Conservation (phyloP, 768 basidiomycete species). For the Serendipita sp. region DNA sequence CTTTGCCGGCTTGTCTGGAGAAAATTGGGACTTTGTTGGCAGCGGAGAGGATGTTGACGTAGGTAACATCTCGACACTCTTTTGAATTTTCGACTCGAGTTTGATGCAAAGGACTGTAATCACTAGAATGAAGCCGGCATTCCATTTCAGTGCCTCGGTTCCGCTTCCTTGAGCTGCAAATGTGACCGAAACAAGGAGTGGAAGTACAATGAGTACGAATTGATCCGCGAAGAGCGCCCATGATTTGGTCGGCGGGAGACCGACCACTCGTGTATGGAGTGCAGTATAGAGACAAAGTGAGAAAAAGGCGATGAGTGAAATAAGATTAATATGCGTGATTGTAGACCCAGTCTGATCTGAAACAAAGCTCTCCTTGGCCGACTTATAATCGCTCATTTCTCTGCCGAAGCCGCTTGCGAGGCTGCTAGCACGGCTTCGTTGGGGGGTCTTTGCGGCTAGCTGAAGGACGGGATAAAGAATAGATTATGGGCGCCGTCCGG, state of each 20-base stretch:
- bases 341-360: conserved; percentile 56
- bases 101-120: neutral
- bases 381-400: conserved; percentile 35
- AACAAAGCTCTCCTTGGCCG: conserved; percentile 68
- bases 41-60: neutral
- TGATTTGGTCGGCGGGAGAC: conserved; percentile 20
- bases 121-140: neutral
- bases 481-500: too few relatives aligned
- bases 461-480: too few relatives aligned
- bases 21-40: neutral
- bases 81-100: conserved; percentile 13
- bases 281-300: conserved; percentile 58
- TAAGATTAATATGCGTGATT: conserved; percentile 45
- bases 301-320: conserved; percentile 45
- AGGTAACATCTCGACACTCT: conserved; percentile 5
- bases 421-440: too few relatives aligned
- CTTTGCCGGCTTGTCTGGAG: neutral
- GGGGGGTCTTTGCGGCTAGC: too few relatives aligned
- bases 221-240: conserved; percentile 31
- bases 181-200: conserved; percentile 36
- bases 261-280: conserved; percentile 27
- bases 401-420: too few relatives aligned
- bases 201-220: conserved; percentile 50
- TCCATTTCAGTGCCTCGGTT: conserved; percentile 1
- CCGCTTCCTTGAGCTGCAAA: conserved; percentile 3